These are phyloP conservation scores for Boletus rubescentipes DNA, from an alignment of 768 basidiomycete genomes.

Conservation along the genomic window DNA sequence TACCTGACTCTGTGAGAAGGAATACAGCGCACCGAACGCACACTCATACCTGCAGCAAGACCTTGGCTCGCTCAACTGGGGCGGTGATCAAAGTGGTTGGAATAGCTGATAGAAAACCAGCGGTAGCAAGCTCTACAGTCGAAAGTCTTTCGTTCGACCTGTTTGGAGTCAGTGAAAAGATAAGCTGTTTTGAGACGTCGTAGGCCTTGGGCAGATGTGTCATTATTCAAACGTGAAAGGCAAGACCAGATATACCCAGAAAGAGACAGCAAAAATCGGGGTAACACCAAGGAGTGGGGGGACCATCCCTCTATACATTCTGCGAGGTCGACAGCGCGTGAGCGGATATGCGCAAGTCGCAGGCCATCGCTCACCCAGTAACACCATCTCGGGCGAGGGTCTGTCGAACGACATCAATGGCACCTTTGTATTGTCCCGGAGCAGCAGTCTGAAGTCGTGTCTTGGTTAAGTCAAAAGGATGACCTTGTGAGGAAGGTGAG, in stretches of 20 bases:
- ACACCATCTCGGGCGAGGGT: constrained; percentile 89
- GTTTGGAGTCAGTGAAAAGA: constrained; percentile 76
- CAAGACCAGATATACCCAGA: constrained; percentile 66
- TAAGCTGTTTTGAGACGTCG: constrained; percentile 87
- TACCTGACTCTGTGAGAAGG: constrained; percentile 48
- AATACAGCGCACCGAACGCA: not conserved
- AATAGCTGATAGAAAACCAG: constrained; percentile 92
- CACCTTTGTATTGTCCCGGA: constrained; percentile 86
- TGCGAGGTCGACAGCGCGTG: constrained; percentile 28
- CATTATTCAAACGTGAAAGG: constrained; percentile 6
- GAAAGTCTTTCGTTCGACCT: constrained; percentile 63
- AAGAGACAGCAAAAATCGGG: constrained; percentile 96
- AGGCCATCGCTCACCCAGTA: constrained; percentile 59
- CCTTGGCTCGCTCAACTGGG: constrained; percentile 96
- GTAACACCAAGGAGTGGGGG: constrained; percentile 94
- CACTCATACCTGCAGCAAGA: constrained; percentile 75
- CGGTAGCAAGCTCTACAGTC: constrained; percentile 78
- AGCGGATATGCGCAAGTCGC: not conserved
- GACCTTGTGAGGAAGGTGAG: constrained; percentile 52
- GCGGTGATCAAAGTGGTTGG: constrained; percentile 92
- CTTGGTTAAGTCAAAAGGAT: constrained; percentile 97
- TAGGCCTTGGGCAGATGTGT: constrained; percentile 63
- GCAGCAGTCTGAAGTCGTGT: constrained; percentile 93
- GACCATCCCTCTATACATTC: constrained; percentile 89
- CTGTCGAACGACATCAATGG: constrained; percentile 90